Evolutionary conservation across 2,329 filamentous ascomycete genomes (phyloP), one percentile per base, ranked within the genome.

Genomic region (Epicoccum sorghinum): DNA sequence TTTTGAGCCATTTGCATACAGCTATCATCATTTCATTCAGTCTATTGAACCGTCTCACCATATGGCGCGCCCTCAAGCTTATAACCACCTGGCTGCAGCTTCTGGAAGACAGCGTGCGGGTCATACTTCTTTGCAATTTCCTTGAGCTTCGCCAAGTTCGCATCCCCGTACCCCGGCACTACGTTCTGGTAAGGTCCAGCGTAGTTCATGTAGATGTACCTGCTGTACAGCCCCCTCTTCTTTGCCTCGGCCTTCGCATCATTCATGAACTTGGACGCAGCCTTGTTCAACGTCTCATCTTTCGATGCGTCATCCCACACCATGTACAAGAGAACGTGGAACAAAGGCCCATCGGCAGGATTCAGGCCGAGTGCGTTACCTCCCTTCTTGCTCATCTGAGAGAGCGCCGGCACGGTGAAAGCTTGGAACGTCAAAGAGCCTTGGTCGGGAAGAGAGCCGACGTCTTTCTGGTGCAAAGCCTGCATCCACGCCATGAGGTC

Each of bases 141-240:
- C 46, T 62, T 62, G 35, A 68, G 50, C 24, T 56, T 65, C 14
- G 58, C 55, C 36, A 68, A 45, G 38, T 77, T 80, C 10, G 57
- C 60, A 12, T 61, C 42, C 0, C 78, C 78, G 55, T 81, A 82
- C 23, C 75, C 70, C 6, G 65, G 59, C 23, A 81, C 56, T 1
- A 77, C 72, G 54, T 77, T 72, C 59, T 81, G 77, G 55, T 70
- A 76, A 51, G 71, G 66, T 39, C 70, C 71, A 9, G 76, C 79
- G 55, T 81, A 80, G 60, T 81, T 81, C 73, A 80, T 75, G 64
- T 80, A 81, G 25, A 79, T 58, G 52, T 71, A 80, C 4, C 47
- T 46, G 6, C 36, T 53, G 14, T 55, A 49, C n/a, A 64, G 18
- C 2, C 55, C 58, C 4, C 58, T 45, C 9, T 33, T 52, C 45